Percentiles rank a stretch among this genome's conserved stretches.
Evolutionary conservation across 2,329 filamentous ascomycete genomes (phyloP).

Genomic region (Thyridium curvatum): DNA sequence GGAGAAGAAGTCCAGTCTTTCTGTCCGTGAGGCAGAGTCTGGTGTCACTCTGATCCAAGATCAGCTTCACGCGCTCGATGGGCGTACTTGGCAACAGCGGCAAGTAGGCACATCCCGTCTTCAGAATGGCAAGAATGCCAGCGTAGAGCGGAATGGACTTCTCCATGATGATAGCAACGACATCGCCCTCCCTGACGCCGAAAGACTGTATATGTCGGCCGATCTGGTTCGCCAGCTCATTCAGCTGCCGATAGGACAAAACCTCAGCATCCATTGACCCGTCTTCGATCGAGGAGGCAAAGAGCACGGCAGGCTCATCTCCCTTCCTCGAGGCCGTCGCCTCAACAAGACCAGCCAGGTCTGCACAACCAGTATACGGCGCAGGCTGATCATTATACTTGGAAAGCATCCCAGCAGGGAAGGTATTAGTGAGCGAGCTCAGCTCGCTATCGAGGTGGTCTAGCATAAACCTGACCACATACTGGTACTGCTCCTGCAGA

Average conservation of each 20-base stretch:
- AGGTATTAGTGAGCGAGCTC: slow-evolving; percentile 12
- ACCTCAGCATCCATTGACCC: slow-evolving; percentile 25
- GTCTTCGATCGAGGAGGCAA: slow-evolving; percentile 44
- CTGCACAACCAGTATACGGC: slow-evolving; percentile 25
- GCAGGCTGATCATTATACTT: slow-evolving; percentile 36
- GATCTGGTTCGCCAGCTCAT: slow-evolving; percentile 56
- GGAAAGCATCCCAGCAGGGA: slow-evolving; percentile 34
- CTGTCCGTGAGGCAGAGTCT: slow-evolving; percentile 35
- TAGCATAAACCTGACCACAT: slow-evolving; percentile 27
- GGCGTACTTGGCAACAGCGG: slow-evolving; percentile 72
- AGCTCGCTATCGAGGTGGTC: slow-evolving; percentile 18
- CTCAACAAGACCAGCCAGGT: slow-evolving; percentile 50
- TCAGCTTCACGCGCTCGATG: slow-evolving; percentile 48
- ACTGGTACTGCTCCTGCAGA: slow-evolving; percentile 56
- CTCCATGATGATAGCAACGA: slow-evolving; percentile 71
- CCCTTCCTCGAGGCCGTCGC: slow-evolving; percentile 39
- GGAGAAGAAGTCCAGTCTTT: slow-evolving; percentile 10
- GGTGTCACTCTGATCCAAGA: slow-evolving; percentile 55
- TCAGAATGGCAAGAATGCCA: slow-evolving; percentile 67
- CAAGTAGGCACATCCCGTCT: slow-evolving; percentile 73
- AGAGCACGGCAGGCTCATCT: slow-evolving; percentile 54
- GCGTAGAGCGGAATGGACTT: slow-evolving; percentile 70
- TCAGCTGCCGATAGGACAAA: slow-evolving; percentile 61
- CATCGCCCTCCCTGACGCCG: slow-evolving; percentile 42
- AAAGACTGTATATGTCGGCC: slow-evolving; percentile 46